Base-by-base conservation (phyloP, 345 rosid species). In the Theobroma cacao region DNA sequence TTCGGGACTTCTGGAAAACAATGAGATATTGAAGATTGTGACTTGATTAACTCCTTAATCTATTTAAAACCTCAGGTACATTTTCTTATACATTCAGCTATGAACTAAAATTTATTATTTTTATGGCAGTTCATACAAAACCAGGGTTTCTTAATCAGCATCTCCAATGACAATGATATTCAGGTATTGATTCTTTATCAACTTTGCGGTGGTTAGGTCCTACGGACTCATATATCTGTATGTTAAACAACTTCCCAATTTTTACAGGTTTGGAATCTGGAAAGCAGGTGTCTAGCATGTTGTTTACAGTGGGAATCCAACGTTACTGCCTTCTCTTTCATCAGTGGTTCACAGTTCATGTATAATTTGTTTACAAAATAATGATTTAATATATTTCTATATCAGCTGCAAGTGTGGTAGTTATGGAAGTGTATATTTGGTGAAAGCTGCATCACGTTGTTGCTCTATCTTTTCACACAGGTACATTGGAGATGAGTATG, bases 231-330 rank as follows among this genome's bases (percentile, higher is more conserved):
- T 20, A 28, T 8, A 11, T 64, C 72, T 60, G 1, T 41, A 59
- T 60, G 40, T 30, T 71, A 38, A 53, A 40, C 59, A 40, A 59
- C 36, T 34, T 67, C 74, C 17, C 71, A 20, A 18, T 31, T 80
- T 84, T 83, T 62, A 68, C 80, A 91, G 95, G 92, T 91, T 17
- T 91, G 93, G 93, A 81, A 87, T 83, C 86, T 90, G 76, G 91
- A 90, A 82, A 84, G 65, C 65, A 82, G 93, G 76, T 43, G 76
- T 74, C 60, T 83, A 20, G 85, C 84, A 36, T 86, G 82, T 77
- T 84, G 78, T 76, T 84, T 86, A 59, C 89, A 78, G 53, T 91
- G 92, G 92, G 87, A 90, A 74, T 86, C 87, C 45, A 90, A 89
- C 80, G 83, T 91, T 58, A 86, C 93, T 59, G 91, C 92, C 30